Evolutionary conservation across 2,329 filamentous ascomycete species (phyloP).

Genomic region (Xylaria hypoxylon): DNA sequence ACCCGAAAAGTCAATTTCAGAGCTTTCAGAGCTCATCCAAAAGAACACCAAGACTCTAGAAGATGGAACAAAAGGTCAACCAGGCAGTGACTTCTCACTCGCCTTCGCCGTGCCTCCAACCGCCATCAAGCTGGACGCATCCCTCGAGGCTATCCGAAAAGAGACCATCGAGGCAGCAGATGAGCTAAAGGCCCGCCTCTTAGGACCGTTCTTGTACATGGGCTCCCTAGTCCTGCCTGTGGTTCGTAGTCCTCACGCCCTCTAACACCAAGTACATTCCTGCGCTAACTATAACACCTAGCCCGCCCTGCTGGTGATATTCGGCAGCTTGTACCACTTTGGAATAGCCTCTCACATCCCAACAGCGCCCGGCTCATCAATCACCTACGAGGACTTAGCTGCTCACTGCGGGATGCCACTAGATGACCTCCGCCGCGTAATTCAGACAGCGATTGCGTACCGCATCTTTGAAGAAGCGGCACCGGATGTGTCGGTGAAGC

Average conservation of each 20-base stretch:
- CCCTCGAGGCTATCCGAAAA: constrained; percentile 34
- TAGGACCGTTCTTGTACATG: constrained; percentile 43
- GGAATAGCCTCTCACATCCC: constrained; percentile 44
- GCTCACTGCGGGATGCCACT: constrained; percentile 35
- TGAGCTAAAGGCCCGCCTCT: constrained; percentile 42
- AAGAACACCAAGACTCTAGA: constrained; percentile 38
- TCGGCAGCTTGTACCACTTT: constrained; percentile 43
- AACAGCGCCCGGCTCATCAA: constrained; percentile 21
- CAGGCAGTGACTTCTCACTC: constrained; percentile 42
- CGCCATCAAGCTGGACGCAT: constrained; percentile 19
- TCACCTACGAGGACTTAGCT: constrained; percentile 36
- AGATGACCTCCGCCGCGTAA: constrained; percentile 44
- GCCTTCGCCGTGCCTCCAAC: constrained; percentile 36
- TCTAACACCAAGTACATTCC: neutral
- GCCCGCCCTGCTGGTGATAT: constrained; percentile 38
- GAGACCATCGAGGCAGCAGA: constrained; percentile 45
- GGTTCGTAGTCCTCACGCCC: constrained; percentile 31
- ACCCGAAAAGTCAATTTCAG: constrained; percentile 41
- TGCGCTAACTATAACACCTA: constrained; percentile 17
- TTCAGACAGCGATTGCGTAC: constrained; percentile 45
- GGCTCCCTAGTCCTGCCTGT: constrained; percentile 31
- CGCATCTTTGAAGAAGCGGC: constrained; percentile 46
- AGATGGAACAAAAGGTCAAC: constrained; percentile 38
- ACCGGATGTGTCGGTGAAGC: constrained; percentile 41
- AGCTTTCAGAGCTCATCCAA: constrained; percentile 44